Evolutionary conservation across 805 yeast species (phyloP), one percentile per base, ranked within the genome.

Genomic region (Candida coquimbonensis): DNA sequence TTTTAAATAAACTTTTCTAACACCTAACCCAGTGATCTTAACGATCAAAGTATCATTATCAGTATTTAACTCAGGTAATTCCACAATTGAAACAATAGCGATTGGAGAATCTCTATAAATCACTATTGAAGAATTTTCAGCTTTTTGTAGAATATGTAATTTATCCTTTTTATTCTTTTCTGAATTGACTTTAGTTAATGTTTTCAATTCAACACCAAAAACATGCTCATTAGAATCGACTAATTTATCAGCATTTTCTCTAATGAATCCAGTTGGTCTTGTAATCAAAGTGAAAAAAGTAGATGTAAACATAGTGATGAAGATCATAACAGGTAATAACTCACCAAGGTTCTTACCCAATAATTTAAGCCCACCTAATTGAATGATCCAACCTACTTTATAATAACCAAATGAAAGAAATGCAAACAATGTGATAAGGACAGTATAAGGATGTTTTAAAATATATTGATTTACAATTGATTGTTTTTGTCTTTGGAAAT

Each of bases 91-190:
- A 29, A 75, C 67, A 34, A 81, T 67, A 0, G 89, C 88, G 57
- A 86, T 80, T 16, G 93, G 90, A 1, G 81, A 68, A n/a, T 75
- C 76, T 57, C 90, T 75, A 65, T 84, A 85, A 16, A 75, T 59
- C 26, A 83, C 70, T 36, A 81, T 56, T 42, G 74, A 75, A 1
- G 87, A 69, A 52, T 81, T 75, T 14, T 70, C 66, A 19, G 75
- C 74, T 54, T 54, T 50, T 42, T 57, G 53, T 53, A 67, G 52
- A 63, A 70, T 47, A 48, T 59, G 42, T 29, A 9, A 29, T 11
- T 57, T 54, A 31, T 55, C 58, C 9, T 49, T 55, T 35, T 49
- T 32, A 31, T 48, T 50, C 39, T 52, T 55, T 13, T 29, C 31
- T 25, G 53, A 35, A 29, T 52, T 52, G 21, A 67, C 46, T 21